Base-by-base conservation (phyloP, 2,329 filamentous ascomycete species). In the Sporothrix pallida region DNA sequence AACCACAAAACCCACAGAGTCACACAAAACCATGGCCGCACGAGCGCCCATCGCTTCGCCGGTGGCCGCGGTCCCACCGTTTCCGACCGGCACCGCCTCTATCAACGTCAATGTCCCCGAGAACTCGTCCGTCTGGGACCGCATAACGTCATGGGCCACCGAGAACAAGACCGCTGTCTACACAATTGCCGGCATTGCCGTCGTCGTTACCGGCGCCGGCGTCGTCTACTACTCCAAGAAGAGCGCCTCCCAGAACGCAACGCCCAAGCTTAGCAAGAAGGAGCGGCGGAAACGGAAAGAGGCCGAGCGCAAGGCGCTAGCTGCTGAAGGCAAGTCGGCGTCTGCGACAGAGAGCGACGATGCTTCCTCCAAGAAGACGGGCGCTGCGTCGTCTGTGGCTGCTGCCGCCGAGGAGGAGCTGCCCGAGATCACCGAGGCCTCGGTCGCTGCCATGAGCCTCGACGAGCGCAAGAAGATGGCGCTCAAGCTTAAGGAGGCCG, bases 91-190 rank as follows among this genome's bases (percentile, higher is more conserved):
- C 67, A 50, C 81, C 50, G 77, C 75, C 31, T 37, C 31, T 8
- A 52, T 83, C 75, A 82, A 84, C 74, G 80, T 89, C 71, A 84
- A 85, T 58, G 82, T 89, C 78, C 83, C 88, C 73, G 82, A 85
- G 77, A 88, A 91, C 75, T 89, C 91, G 74, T 92, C 93, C 65
- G 84, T 96, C 73, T 97, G 94, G 94, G 93, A 97, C 83, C 92
- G 95, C 79, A 86, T 98, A 83, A 92, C 94, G 77, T 91, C 87
- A 80, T 99, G 96, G 95, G 94, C 93, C 15, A 93, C 94, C 2
- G 95, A 98, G 82, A 95, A 99, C 85, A 98, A 98, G 86, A 92
- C 93, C 67, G 88, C 95, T 72, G 95, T 97, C 76, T 99, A 98
- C 84, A 98, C 96, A 78, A 93, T 98, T 83, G 96, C 95, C 73